Conservation (phyloP, 2,329 filamentous ascomycete genomes). For the Ceratocystis smalleyi region DNA sequence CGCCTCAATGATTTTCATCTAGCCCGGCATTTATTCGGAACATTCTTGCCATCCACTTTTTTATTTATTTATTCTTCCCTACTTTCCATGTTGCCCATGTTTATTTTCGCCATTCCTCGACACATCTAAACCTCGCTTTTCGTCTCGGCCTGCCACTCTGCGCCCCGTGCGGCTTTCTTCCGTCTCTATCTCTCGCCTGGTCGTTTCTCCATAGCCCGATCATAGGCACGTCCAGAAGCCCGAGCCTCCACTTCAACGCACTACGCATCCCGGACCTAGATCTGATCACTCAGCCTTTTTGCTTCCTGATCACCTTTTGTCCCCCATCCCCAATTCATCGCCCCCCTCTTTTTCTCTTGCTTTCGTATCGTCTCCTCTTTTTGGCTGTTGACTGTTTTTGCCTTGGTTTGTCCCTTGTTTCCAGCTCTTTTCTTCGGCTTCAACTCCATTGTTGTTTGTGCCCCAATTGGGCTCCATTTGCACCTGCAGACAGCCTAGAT, state of each 20-base stretch:
- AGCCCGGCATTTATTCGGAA: neutral
- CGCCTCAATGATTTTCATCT: neutral
- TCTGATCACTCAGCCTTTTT: neutral
- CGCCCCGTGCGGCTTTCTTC: conserved; percentile 1
- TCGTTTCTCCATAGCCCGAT: neutral
- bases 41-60: neutral
- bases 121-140: neutral
- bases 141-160: neutral
- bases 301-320: neutral
- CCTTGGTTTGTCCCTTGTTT: neutral
- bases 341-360: neutral
- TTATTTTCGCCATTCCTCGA: conserved; percentile 2
- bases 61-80: neutral
- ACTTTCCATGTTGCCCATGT: neutral
- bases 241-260: neutral
- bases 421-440: too few species aligned
- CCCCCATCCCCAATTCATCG: neutral
- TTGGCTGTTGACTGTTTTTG: neutral
- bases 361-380: neutral
- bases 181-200: neutral
- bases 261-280: neutral
- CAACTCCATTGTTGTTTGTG: too few species aligned
- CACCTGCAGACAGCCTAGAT: conserved; percentile 1
- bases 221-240: too few species aligned
- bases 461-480: neutral